These are phyloP conservation scores for Paramecium octaurelia DNA, from an alignment of 73 alveolate species.

Conservation along the genomic window DNA sequence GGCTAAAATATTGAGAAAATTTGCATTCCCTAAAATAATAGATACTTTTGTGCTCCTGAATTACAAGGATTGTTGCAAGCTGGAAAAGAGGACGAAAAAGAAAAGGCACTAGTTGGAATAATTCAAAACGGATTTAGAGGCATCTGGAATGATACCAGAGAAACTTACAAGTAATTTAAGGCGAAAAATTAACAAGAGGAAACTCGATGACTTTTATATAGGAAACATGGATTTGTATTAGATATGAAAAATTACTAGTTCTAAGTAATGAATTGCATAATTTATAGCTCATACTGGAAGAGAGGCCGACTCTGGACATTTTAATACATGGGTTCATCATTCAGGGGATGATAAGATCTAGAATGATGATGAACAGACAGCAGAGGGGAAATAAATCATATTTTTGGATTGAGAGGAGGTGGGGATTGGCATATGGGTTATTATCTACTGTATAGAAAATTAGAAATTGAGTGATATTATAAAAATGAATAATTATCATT, in stretches of 20 bases:
- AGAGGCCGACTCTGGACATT: conserved; percentile 98
- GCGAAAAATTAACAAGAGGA: conserved; percentile 71
- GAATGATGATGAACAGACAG: conserved; percentile 93
- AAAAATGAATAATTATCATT: conserved; percentile 55
- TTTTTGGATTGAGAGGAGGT: conserved; percentile 95
- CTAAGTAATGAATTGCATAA: conserved; percentile 38
- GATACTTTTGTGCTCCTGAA: conserved; percentile 94
- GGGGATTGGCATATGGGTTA: conserved; percentile 99
- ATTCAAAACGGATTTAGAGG: conserved; percentile 68
- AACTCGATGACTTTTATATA: conserved; percentile 72
- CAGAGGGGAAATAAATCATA: conserved; percentile 87
- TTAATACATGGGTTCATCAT: conserved; percentile 97
- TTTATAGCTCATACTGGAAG: conserved; percentile 96
- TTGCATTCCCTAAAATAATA: conserved; percentile 92
- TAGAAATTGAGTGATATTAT: conserved; percentile 75
- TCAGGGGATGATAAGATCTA: conserved; percentile 87
- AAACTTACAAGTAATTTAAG: conserved; percentile 61
- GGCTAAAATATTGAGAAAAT: conserved; percentile 91
- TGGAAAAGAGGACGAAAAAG: conserved; percentile 92
- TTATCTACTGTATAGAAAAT: conserved; percentile 88
- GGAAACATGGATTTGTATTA: conserved; percentile 80
- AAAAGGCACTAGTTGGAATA: conserved; percentile 64
- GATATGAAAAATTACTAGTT: conserved; percentile 95
- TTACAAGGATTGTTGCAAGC: conserved; percentile 80
- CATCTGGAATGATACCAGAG: conserved; percentile 68